These are phyloP conservation scores for Lyophyllum atratum DNA, from an alignment of 768 basidiomycete species.

Conservation along the genomic window DNA sequence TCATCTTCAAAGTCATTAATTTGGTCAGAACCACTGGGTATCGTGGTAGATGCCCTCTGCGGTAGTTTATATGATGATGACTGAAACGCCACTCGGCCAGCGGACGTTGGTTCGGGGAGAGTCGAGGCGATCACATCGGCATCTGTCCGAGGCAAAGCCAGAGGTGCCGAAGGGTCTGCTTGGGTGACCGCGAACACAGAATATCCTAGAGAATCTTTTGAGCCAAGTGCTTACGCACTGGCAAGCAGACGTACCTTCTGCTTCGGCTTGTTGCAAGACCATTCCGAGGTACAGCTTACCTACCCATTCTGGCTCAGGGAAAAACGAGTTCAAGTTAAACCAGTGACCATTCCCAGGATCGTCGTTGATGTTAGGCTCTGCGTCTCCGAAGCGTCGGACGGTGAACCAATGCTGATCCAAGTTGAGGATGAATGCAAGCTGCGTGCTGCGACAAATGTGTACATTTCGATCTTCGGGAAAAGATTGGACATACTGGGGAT, in stretches of 20 bases:
- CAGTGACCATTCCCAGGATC: conserved; percentile 30
- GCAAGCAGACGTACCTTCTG: conserved; percentile 59
- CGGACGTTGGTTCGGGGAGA: conserved; percentile 49
- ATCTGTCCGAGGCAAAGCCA: conserved; percentile 63
- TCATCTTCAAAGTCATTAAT: conserved; percentile 69
- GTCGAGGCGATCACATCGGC: conserved; percentile 73
- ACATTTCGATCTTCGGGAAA: not conserved
- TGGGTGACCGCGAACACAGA: conserved; percentile 79
- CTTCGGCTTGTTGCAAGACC: conserved; percentile 85
- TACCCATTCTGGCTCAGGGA: conserved; percentile 76
- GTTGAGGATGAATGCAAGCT: conserved; percentile 88
- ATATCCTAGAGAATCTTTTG: conserved; percentile 58
- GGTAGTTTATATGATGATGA: conserved; percentile 1
- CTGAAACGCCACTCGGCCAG: conserved; percentile 12
- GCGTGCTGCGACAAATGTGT: conserved; percentile 47
- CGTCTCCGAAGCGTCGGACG: conserved; percentile 73
- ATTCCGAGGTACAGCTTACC: conserved; percentile 81
- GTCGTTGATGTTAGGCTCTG: conserved; percentile 37
- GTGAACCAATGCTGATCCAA: conserved; percentile 90
- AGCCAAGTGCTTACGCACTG: not conserved
- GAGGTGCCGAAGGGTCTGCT: conserved; percentile 51
- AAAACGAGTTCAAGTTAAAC: conserved; percentile 81
- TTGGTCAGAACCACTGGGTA: conserved; percentile 4
- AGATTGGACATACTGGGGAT: conserved; percentile 63
- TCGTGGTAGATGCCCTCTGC: conserved; percentile 7